A percentile compares a stretch with the other conserved stretches of the same genome.
These are phyloP conservation scores for Ophiosphaerella herpotricha DNA, from an alignment of 2,329 filamentous ascomycete genomes.

Conservation along the genomic window DNA sequence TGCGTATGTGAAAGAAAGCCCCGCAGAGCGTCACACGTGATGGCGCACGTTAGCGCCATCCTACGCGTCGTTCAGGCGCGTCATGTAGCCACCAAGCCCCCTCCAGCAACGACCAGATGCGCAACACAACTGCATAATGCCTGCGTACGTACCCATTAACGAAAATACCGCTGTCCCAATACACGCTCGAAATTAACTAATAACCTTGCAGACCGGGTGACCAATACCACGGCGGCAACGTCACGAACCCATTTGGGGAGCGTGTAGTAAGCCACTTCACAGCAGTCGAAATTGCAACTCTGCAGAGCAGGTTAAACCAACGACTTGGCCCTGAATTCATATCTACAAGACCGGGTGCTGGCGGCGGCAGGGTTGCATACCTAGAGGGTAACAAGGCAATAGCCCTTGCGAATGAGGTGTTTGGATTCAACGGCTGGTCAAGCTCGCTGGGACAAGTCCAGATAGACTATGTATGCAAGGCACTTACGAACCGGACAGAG, in stretches of 20 bases:
- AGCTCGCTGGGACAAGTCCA: conserved; percentile 93
- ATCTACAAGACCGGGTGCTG: conserved; percentile 80
- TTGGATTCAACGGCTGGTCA: conserved; percentile 98
- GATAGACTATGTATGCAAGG: conserved; percentile 75
- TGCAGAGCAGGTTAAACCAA: conserved; percentile 85
- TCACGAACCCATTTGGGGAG: conserved; percentile 81
- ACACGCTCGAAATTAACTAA: conserved; percentile 15
- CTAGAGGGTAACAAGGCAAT: conserved; percentile 97
- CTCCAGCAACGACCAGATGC: conserved; percentile 30
- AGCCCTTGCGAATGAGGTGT: conserved; percentile 89
- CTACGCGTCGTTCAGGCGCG: conserved; percentile 36
- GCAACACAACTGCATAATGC: conserved; percentile 29
- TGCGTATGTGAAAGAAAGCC: too few species aligned
- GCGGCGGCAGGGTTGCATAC: conserved; percentile 87
- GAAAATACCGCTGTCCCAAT: not conserved
- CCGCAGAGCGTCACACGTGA: conserved; percentile 6
- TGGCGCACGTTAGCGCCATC: conserved; percentile 7
- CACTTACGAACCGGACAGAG: not conserved
- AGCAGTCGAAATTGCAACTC: conserved; percentile 84
- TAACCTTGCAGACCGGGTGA: conserved; percentile 40
- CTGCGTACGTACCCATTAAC: conserved; percentile 35
- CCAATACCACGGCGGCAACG: conserved; percentile 42
- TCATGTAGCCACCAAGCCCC: conserved; percentile 36
- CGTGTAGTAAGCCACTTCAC: conserved; percentile 79
- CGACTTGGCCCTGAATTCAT: conserved; percentile 96